These are phyloP conservation scores for Teratosphaeria nubilosa DNA, from an alignment of 2,329 filamentous ascomycete genomes.

Conservation along the genomic window DNA sequence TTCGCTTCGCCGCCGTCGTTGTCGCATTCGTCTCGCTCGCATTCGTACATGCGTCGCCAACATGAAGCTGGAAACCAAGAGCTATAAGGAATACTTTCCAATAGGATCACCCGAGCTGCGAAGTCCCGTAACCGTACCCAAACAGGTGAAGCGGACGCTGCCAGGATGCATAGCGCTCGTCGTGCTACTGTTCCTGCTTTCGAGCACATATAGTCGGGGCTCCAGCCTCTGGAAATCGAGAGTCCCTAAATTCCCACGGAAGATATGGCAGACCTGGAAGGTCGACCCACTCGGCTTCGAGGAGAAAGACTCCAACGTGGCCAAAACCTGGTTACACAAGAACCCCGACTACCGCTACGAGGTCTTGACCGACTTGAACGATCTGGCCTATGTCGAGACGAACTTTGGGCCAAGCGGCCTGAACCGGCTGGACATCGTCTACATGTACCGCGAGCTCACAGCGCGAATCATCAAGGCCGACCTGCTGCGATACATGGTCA, in stretches of 20 bases:
- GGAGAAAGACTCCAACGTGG: slow-evolving; percentile 49
- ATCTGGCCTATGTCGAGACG: slow-evolving; percentile 56
- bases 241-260: slow-evolving; percentile 45
- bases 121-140: slow-evolving; percentile 28
- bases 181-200: slow-evolving; percentile 36
- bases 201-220: slow-evolving; percentile 19
- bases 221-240: slow-evolving; percentile 1
- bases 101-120: slow-evolving; percentile 1
- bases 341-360: slow-evolving; percentile 60
- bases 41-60: background rate
- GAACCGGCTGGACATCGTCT: slow-evolving; percentile 56
- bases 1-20: background rate
- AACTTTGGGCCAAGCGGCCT: slow-evolving; percentile 56
- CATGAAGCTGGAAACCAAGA: slow-evolving; percentile 8
- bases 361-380: slow-evolving; percentile 59
- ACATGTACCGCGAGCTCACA: slow-evolving; percentile 49
- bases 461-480: slow-evolving; percentile 59
- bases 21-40: background rate
- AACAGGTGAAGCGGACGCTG: slow-evolving; percentile 40
- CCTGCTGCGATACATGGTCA: slow-evolving; percentile 55
- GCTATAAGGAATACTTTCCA: slow-evolving; percentile 11
- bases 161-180: slow-evolving; percentile 38
- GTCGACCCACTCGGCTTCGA: slow-evolving; percentile 57
- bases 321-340: slow-evolving; percentile 55
- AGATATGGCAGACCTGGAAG: slow-evolving; percentile 74